phyloP scores from a whole-genome alignment of 2,329 filamentous ascomycete species.

The Stagonosporopsis cucurbitacearum region DNA sequence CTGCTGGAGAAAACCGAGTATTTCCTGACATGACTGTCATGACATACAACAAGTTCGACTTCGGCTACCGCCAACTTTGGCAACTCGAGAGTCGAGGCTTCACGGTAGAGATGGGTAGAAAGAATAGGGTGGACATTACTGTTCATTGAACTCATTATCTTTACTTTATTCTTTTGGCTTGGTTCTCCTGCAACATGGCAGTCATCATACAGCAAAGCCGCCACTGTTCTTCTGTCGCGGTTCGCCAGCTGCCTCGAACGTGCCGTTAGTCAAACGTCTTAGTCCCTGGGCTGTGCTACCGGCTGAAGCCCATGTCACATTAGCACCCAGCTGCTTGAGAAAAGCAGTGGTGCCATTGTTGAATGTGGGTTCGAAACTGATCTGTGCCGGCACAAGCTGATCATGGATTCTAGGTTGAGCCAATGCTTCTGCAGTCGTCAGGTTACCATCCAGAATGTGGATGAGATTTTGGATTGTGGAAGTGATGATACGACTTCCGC shows the following conservation, averaged over 20 bases:
- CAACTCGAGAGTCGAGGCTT: too few species aligned
- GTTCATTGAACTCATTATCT: neutral
- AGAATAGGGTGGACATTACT: neutral
- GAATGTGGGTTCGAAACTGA: constrained; percentile 72
- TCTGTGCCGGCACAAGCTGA: constrained; percentile 75
- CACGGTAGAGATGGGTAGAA: too few species aligned
- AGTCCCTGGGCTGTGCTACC: constrained; percentile 78
- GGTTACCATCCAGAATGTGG: constrained; percentile 71
- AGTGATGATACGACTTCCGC: constrained; percentile 84
- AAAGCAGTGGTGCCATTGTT: constrained; percentile 68
- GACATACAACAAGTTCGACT: too few species aligned
- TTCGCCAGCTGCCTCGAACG: constrained; percentile 80
- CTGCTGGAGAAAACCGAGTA: too few species aligned
- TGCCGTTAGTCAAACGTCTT: constrained; percentile 65
- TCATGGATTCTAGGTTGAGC: constrained; percentile 76
- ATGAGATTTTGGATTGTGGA: constrained; percentile 76
- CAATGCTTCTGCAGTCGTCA: constrained; percentile 68
- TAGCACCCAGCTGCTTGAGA: constrained; percentile 70
- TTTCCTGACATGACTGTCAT: too few species aligned
- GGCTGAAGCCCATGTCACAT: constrained; percentile 71
- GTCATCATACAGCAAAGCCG: constrained; percentile 59
- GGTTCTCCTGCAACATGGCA: too few species aligned
- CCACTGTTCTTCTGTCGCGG: constrained; percentile 75
- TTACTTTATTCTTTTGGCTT: neutral
- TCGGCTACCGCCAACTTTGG: too few species aligned